These are phyloP conservation scores for Boletus subcaerulescens DNA, from an alignment of 768 basidiomycete species.

Conservation along the genomic window DNA sequence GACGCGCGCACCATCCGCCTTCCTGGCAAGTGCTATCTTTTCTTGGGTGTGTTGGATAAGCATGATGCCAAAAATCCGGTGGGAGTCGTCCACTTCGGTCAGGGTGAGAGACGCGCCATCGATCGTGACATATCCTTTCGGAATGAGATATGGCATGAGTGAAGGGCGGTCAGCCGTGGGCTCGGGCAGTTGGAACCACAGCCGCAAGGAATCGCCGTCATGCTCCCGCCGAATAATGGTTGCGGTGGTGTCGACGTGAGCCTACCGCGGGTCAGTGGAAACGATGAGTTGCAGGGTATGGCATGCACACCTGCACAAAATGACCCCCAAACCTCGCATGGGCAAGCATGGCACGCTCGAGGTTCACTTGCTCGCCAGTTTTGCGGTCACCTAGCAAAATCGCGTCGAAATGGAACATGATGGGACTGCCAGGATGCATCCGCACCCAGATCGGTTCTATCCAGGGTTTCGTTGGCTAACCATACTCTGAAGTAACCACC, in stretches of 20 bases:
- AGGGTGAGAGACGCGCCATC: constrained; percentile 94
- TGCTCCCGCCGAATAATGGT: constrained; percentile 57
- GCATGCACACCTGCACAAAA: constrained; percentile 81
- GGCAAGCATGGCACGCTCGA: constrained; percentile 93
- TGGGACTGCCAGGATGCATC: neutral
- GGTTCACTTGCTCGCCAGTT: constrained; percentile 79
- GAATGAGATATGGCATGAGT: constrained; percentile 78
- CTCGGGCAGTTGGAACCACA: constrained; percentile 73
- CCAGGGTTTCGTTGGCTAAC: constrained; percentile 92
- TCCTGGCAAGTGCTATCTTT: constrained; percentile 77
- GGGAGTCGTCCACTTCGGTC: constrained; percentile 66
- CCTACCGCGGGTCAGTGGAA: constrained; percentile 44
- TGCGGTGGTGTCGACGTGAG: constrained; percentile 91
- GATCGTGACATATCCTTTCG: constrained; percentile 92
- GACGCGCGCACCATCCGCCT: constrained; percentile 74
- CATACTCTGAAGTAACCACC: constrained; percentile 92
- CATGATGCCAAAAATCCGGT: constrained; percentile 82
- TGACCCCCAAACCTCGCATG: constrained; percentile 95
- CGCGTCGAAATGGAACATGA: constrained; percentile 3
- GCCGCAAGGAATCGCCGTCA: constrained; percentile 88
- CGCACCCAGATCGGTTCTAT: constrained; percentile 85
- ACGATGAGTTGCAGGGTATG: neutral
- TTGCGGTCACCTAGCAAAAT: constrained; percentile 62
- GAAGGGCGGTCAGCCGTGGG: constrained; percentile 56
- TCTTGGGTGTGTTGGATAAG: constrained; percentile 92